phyloP scores from a whole-genome alignment of 345 rosid genomes.

The Citrus trifoliata region DNA sequence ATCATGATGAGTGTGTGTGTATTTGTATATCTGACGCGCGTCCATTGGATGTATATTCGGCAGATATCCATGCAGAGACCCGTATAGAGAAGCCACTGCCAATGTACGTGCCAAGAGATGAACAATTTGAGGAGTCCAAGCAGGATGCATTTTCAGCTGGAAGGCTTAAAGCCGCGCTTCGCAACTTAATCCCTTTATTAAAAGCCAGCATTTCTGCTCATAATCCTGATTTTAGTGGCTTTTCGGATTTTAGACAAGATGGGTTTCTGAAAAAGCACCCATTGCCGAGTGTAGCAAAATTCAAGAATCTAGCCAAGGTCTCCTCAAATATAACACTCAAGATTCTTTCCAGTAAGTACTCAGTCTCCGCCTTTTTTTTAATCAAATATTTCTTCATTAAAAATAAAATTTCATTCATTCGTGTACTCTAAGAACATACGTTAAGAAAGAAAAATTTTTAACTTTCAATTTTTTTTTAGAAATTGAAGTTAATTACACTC shows the following conservation, averaged over 20 bases:
- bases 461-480: too few species aligned
- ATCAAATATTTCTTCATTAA: too few species aligned
- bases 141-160: conserved; percentile 60
- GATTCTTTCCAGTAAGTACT: conserved; percentile 73
- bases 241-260: conserved; percentile 80
- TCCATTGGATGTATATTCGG: background rate
- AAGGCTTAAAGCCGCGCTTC: conserved; percentile 81
- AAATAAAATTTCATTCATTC: too few species aligned
- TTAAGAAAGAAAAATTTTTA: too few species aligned
- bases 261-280: conserved; percentile 71
- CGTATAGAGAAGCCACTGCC: conserved; percentile 93
- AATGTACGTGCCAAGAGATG: conserved; percentile 89
- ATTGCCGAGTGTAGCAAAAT: conserved; percentile 55
- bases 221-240: conserved; percentile 57
- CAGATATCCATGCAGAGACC: conserved; percentile 71
- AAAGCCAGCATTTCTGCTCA: conserved; percentile 78
- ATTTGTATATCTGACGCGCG: background rate
- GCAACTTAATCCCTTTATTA: conserved; percentile 66
- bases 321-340: conserved; percentile 80
- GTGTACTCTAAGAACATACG: too few species aligned
- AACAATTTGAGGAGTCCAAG: conserved; percentile 88
- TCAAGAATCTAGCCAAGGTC: conserved; percentile 70
- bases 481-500: too few species aligned
- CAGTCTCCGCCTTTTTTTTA: too few species aligned
- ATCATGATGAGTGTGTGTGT: too few species aligned